phyloP scores from a whole-genome alignment of 2,329 filamentous ascomycete genomes.

The Trichophyton rubrum region DNA sequence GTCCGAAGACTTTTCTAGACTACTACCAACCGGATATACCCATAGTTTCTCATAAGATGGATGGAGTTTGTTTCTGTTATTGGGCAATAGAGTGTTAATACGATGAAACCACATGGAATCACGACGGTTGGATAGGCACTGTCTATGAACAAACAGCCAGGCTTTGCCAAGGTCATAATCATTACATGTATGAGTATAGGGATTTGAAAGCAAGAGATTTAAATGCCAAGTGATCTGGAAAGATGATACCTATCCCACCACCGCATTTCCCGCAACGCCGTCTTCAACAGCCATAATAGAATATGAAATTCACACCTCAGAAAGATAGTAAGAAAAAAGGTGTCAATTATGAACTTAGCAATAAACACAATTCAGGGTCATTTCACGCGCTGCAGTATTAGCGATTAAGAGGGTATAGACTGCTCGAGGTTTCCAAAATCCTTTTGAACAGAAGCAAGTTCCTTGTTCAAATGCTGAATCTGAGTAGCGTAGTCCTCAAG shows the following conservation, averaged over 20 bases:
- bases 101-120: not conserved
- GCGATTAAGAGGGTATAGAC: conserved; percentile 10
- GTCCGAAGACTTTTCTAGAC: conserved; percentile 36
- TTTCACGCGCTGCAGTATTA: not conserved
- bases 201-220: not conserved
- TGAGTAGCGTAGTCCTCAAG: conserved; percentile 40
- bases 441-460: conserved; percentile 45
- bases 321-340: not conserved
- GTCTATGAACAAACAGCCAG: not conserved
- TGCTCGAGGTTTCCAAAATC: conserved; percentile 47
- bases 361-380: not conserved
- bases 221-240: not conserved
- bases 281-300: not conserved
- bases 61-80: not conserved
- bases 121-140: not conserved
- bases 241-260: not conserved
- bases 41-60: not conserved
- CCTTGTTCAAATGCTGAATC: conserved; percentile 47
- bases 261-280: not conserved
- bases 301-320: not conserved
- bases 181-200: conserved; percentile 6
- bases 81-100: not conserved
- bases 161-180: not conserved
- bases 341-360: not conserved
- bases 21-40: not conserved